Conservation (phyloP, 1,284 basidiomycete genomes). For the Trametes polyzona region DNA sequence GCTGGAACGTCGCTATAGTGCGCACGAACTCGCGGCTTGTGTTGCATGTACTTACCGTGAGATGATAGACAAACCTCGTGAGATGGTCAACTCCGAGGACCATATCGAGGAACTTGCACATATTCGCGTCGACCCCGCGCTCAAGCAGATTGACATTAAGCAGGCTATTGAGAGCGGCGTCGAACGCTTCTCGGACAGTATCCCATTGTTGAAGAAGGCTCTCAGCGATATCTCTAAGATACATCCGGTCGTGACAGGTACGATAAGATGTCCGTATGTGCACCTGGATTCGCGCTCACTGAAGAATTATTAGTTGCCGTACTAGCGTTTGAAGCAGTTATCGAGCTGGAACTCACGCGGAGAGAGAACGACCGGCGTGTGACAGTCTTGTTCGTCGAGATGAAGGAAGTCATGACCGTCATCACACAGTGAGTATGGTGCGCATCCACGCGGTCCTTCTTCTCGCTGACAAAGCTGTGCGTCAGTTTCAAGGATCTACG, state of each 20-base stretch:
- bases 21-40: neutral
- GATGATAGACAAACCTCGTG: neutral
- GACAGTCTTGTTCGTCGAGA: slow-evolving; percentile 34
- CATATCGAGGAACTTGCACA: neutral
- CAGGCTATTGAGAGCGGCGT: slow-evolving; percentile 1
- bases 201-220: neutral
- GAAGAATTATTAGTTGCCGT: slow-evolving; percentile 41
- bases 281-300: neutral
- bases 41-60: neutral
- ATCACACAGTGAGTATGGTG: slow-evolving; percentile 34
- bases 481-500: slow-evolving; percentile 1
- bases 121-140: neutral
- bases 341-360: slow-evolving; percentile 45
- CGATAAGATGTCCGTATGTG: neutral
- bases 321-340: slow-evolving; percentile 46
- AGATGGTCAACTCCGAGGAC: neutral
- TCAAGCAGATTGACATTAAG: slow-evolving; percentile 5
- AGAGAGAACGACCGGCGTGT: slow-evolving; percentile 37
- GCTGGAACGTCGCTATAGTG: neutral
- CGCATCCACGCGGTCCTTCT: neutral
- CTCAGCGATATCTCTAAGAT: slow-evolving; percentile 1
- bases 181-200: slow-evolving; percentile 1
- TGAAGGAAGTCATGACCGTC: slow-evolving; percentile 27
- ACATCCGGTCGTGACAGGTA: slow-evolving; percentile 1
- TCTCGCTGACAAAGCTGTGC: slow-evolving; percentile 11